Base-by-base conservation (phyloP, 1,139 yeast species). In the Schwanniomyces etchellsii region DNA sequence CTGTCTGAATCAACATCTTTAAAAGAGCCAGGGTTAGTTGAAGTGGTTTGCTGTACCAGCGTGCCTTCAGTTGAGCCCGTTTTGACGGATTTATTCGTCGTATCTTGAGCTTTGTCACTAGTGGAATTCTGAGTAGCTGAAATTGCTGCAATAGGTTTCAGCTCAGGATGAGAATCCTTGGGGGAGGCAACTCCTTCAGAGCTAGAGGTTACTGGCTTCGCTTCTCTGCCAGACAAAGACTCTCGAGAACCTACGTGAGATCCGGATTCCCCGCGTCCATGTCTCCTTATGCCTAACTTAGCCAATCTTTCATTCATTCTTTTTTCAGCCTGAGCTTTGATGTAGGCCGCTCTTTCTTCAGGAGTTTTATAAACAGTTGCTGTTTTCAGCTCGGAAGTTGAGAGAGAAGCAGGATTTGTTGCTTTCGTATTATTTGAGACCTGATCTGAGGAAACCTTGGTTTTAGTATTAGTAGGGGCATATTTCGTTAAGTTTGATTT, bases 231-330 rank as follows among this genome's bases (percentile, higher is more conserved):
- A 7, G 7, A 7, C 9, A 7, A n/a, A 7, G 21, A 18, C n/a
- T 18, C 21, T 7, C n/a, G 9, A 7, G 21, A 18, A 18, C n/a
- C n/a, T 18, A n/a, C 21, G 7, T 18, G 7, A n/a, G 21, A 7
- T n/a, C n/a, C n/a, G 7, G 7, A 7, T 18, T 18, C 21, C 7
- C 9, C 7, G 21, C 21, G 7, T 7, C 14, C 14, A 35, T 45
- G 53, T 41, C 81, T 66, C 18, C 73, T 63, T 32, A 85, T 76
- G 2, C 96, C 96, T 35, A 89, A 69, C 40, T 82, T 83, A 1
- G 95, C 96, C 50, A 88, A 67, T 45, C 93, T 69, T 47, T 88
- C 96, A 40, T 78, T 81, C 94, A 89, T 88, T 48, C 86, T 74
- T 55, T 81, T 77, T 44, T 83, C 85, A 0, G 97, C 97, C 47